Conservation (phyloP, 83 land plant species). For the Isoetes engelmannii region DNA sequence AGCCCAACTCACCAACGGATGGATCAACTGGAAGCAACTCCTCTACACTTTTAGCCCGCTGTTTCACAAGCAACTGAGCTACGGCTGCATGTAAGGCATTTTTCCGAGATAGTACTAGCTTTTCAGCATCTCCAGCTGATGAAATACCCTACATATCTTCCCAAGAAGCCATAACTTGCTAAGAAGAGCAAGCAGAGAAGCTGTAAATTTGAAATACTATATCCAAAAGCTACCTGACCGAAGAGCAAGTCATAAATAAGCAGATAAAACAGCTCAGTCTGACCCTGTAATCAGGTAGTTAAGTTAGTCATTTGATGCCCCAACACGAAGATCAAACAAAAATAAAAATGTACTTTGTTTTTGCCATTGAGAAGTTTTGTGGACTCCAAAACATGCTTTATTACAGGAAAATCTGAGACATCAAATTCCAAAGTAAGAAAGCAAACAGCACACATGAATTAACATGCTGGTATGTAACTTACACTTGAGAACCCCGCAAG, state of each 20-base stretch:
- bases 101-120: slow-evolving; percentile 24
- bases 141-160: slow-evolving; percentile 31
- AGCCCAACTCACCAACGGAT: too few relatives aligned
- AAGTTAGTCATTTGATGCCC: too few relatives aligned
- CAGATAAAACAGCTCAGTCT: slow-evolving; percentile 25
- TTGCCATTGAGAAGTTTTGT: slow-evolving; percentile 21
- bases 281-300: slow-evolving; percentile 16
- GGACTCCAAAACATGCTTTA: slow-evolving; percentile 23
- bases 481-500: slow-evolving; percentile 28
- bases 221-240: slow-evolving; percentile 29
- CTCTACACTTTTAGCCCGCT: slow-evolving; percentile 22
- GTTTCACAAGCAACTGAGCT: slow-evolving; percentile 33
- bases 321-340: not conserved
- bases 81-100: slow-evolving; percentile 29
- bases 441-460: too few relatives aligned
- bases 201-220: too few relatives aligned
- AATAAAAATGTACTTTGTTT: slow-evolving; percentile 11
- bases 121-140: slow-evolving; percentile 29
- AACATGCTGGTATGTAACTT: too few relatives aligned
- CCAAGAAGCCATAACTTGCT: too few relatives aligned
- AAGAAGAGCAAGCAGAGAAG: too few relatives aligned
- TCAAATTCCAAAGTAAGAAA: too few relatives aligned
- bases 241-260: slow-evolving; percentile 26
- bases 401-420: slow-evolving; percentile 30
- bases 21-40: slow-evolving; percentile 36